Base-by-base conservation (phyloP, 164 flowering plant genomes). In the Vitis vinifera region DNA sequence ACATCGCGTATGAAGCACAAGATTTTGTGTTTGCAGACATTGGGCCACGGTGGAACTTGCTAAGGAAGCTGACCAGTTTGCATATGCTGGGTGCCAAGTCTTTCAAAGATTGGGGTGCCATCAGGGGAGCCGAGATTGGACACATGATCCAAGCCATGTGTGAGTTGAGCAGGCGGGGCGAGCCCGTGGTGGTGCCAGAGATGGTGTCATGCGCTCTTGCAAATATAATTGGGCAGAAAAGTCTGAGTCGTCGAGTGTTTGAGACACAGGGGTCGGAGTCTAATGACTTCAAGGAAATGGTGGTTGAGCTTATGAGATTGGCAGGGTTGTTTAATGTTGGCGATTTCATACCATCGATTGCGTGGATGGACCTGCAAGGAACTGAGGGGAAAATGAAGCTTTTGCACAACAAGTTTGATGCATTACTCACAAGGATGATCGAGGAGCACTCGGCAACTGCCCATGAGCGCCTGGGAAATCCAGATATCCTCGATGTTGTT, bases 341-440 rank as follows among this genome's bases (percentile, higher is more conserved):
- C 0, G 86, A 86, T n/a, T 83, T 78, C 49, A 82, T 83, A 2
- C 87, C 89, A 0, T 72, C 83, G 0, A 59, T 86, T 44, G 83
- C 76, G 1, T 79, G 83, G 81, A 67, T 83, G 83, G 85, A 85
- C 29, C 59, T 85, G 67, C 86, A 81, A 50, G 86, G 89, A n/a
- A 78, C 80, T 10, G 78, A 67, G 61, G n/a, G 69, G 0, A 72
- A 73, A 50, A 85, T 80, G 86, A 85, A 83, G 79, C 31, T 16
- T 11, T 17, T 85, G 58, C 82, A 80, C 51, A 73, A 71, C 61
- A 78, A 69, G 51, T 83, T 75, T 51, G 89, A 85, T 48, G 53
- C 0, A 0, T 50, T 81, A 3, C 12, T 85, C 57, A 67, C 70
- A 2, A 73, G 53, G 68, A 81, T 85, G 82, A 53, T 83, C 0